A percentile compares a stretch with the other conserved stretches of the same genome.
Evolutionary conservation across 495 filamentous ascomycete genomes (phyloP).

Genomic region (Penicillium argentinense): DNA sequence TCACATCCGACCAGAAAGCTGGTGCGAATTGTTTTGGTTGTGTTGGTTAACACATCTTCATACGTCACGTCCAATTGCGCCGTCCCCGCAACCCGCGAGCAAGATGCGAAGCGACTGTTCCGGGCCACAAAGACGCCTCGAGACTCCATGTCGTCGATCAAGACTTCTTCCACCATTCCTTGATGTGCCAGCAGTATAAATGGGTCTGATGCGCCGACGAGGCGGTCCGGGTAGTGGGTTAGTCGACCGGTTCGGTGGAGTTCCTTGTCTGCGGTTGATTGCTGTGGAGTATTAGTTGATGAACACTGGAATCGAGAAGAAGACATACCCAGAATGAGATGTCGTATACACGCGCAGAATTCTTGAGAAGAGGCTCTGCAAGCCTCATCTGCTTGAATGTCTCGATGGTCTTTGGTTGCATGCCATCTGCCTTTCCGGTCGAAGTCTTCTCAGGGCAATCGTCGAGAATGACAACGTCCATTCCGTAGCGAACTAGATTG

Average conservation of each 20-base stretch:
- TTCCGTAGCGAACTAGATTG: conserved; percentile 66
- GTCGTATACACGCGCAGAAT: conserved; percentile 66
- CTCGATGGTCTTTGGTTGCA: conserved; percentile 77
- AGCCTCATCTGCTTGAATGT: conserved; percentile 69
- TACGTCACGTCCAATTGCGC: conserved; percentile 23
- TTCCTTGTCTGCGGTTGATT: conserved; percentile 54
- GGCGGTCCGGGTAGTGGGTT: conserved; percentile 65
- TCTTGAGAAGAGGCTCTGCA: conserved; percentile 59
- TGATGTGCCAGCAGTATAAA: conserved; percentile 74
- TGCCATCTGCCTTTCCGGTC: conserved; percentile 75
- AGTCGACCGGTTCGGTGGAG: conserved; percentile 66
- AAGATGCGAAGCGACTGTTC: conserved; percentile 56
- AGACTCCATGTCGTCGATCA: conserved; percentile 61
- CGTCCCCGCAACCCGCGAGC: conserved; percentile 34
- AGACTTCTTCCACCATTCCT: conserved; percentile 68
- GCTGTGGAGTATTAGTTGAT: conserved; percentile 25
- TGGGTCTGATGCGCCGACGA: conserved; percentile 69
- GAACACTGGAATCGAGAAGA: not conserved
- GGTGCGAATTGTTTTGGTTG: conserved; percentile 11
- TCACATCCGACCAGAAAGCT: conserved; percentile 37
- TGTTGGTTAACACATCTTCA: conserved; percentile 19
- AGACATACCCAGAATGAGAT: conserved; percentile 65
- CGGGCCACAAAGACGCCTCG: conserved; percentile 57
- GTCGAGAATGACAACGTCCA: conserved; percentile 69
- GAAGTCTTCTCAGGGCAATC: conserved; percentile 66